Base-by-base conservation (phyloP, 2,329 filamentous ascomycete species). In the Stenocarpella maydis region DNA sequence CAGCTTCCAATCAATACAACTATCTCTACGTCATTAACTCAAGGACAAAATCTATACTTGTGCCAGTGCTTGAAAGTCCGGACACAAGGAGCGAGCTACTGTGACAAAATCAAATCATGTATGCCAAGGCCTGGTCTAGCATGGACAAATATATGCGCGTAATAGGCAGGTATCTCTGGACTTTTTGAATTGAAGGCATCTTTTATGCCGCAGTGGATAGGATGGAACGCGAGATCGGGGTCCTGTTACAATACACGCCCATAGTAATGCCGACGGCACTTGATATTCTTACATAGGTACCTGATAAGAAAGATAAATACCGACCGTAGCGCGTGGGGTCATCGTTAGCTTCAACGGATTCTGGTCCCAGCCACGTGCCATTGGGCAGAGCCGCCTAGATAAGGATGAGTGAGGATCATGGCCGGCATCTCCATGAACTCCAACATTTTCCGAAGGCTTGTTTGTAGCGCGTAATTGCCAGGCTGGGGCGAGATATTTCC, bases 191-290 rank as follows among this genome's bases (percentile, higher is more conserved):
- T n/a, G 24, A 60, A 31, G 17, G 19, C 4, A 28, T 45, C 24
- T 45, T 21, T 45, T 10, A 45, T 45, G 55, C 24, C 37, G 19
- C 24, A 28, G 12, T 21, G 15, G 39, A 60, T 31, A 19, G 24
- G 39, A 41, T 45, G 24, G 39, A 41, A 60, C 43, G 55, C 55
- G 55, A 60, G 55, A 60, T 60, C 55, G 55, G 55, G 55, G 41
- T 31, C 24, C 12, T 31, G 19, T 31, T 12, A n/a, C n/a, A n/a
- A n/a, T n/a, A n/a, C n/a, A n/a, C n/a, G n/a, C n/a, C n/a, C n/a
- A n/a, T n/a, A n/a, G n/a, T n/a, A 60, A 10, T 60, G 55, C 55
- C 55, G 55, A 60, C 55, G 55, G 55, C 55, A 60, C 39, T 45
- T 45, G 39, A 26, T 14, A 39, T 17, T 28, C 39, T 31, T 17